phyloP scores from a whole-genome alignment of 2,329 filamentous ascomycete species.

The Colletotrichum echinochloae region DNA sequence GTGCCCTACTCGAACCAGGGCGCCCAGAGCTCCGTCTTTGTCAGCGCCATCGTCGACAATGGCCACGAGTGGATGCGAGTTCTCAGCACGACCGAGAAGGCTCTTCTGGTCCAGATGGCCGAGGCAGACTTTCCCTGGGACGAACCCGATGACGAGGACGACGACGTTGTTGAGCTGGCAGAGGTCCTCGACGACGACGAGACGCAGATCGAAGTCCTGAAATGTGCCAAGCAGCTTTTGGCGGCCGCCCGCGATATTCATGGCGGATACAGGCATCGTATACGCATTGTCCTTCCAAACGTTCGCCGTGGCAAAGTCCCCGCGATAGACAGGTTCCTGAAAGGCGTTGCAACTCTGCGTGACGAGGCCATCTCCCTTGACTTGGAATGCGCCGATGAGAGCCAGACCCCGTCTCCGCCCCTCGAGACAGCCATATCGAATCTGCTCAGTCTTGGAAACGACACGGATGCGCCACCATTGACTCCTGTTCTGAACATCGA shows the following conservation, averaged over 20 bases:
- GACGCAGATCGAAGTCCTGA: conserved; percentile 44
- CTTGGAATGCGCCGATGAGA: conserved; percentile 45
- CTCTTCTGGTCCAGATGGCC: conserved; percentile 53
- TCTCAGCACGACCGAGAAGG: conserved; percentile 47
- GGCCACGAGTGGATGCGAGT: conserved; percentile 53
- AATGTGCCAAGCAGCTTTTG: conserved; percentile 48
- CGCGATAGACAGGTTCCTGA: conserved; percentile 50
- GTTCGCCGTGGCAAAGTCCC: conserved; percentile 45
- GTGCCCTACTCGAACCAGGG: conserved; percentile 13
- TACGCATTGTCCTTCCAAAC: conserved; percentile 52
- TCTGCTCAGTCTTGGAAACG: conserved; percentile 48
- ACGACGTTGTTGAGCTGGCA: conserved; percentile 47
- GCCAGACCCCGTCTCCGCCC: conserved; percentile 43
- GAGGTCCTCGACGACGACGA: conserved; percentile 53
- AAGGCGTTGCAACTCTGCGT: conserved; percentile 45
- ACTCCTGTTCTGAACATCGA: conserved; percentile 54
- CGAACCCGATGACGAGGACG: conserved; percentile 41
- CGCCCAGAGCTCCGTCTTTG: conserved; percentile 12
- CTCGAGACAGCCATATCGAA: conserved; percentile 47
- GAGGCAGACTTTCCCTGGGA: conserved; percentile 56
- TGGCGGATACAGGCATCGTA: conserved; percentile 48
- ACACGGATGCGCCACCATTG: conserved; percentile 43
- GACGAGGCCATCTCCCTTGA: conserved; percentile 47
- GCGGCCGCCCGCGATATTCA: conserved; percentile 51
- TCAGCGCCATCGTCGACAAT: conserved; percentile 45